Evolutionary conservation across 2,329 filamentous ascomycete species (phyloP), one percentile per base, ranked within the genome.

Genomic region (Cladosporium sp.): DNA sequence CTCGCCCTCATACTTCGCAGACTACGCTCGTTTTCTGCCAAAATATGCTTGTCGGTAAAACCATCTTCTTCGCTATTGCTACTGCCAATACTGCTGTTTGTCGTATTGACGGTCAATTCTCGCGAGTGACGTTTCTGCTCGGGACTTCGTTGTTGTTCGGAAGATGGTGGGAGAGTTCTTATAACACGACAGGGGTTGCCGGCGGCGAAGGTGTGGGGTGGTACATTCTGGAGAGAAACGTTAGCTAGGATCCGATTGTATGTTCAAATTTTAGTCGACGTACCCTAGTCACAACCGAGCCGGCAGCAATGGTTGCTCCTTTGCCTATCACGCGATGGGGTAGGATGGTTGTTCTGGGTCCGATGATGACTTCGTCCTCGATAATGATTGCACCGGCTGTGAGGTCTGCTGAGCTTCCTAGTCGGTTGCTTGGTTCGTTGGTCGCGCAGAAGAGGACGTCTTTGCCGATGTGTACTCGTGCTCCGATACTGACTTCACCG

Each of bases 401-500:
- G 68, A 89, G 87, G 6, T 84, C 83, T 36, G 88, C 90, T 64
- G 86, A 85, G 49, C 85, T 88, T 6, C 91, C 92, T 66, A 88
- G 85, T 20, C 90, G 82, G 63, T 84, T 82, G 71, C 88, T 85
- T 28, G 88, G 85, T 70, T 95, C 90, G 14, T 87, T 85, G 42
- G 86, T 85, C 51, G 88, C 80, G 69, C 91, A 89, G 65, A 97
- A 89, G 63, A 86, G 93, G 59, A 97, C 93, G 65, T 92, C 90
- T 0, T 90, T 89, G 2, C 91, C 91, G 64, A 84, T 75, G 55
- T 76, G 83, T 54, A 84, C 86, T 60, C 89, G 85, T 61, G 90
- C 84, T 2, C 92, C 92, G 67, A 97, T 92, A 49, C 80, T 85
- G 61, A 97, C 88, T 63, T 87, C 82, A 70, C 87, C 89, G n/a